A percentile compares a stretch with the other conserved stretches of the same genome.
phyloP scores from a whole-genome alignment of 2,329 filamentous ascomycete species.

The Penicillium griseofulvum region DNA sequence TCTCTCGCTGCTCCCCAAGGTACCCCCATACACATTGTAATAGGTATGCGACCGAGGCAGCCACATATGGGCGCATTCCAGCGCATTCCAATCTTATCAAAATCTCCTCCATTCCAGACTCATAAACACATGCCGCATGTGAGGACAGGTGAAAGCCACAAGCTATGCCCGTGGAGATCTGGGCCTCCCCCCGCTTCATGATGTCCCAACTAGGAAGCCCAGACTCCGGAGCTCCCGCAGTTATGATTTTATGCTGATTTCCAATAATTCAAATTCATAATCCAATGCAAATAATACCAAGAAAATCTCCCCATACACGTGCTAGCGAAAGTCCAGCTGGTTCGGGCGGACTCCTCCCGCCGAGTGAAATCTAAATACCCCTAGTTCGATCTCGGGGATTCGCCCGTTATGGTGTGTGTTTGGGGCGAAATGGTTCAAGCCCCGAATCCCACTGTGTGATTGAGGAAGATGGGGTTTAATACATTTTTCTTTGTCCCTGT shows the following conservation, averaged over 20 bases:
- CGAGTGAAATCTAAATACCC: neutral
- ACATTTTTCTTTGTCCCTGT: neutral
- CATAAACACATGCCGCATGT: neutral
- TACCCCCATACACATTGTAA: neutral
- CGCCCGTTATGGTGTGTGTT: neutral
- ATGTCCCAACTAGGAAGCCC: neutral
- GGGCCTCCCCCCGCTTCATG: neutral
- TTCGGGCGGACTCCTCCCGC: neutral
- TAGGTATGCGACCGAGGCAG: neutral
- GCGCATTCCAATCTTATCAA: neutral
- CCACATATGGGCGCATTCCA: neutral
- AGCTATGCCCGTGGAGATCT: neutral
- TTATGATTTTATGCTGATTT: neutral
- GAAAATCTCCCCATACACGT: neutral
- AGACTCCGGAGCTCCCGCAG: conserved; percentile 1
- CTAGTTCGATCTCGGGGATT: neutral
- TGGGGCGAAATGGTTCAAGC: neutral
- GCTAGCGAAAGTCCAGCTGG: neutral
- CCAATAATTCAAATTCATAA: neutral
- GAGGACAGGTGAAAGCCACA: neutral
- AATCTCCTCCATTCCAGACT: neutral
- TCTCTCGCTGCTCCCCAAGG: neutral
- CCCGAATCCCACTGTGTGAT: neutral
- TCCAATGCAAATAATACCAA: neutral
- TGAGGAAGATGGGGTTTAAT: neutral